Evolutionary conservation across 2,329 filamentous ascomycete genomes (phyloP), one percentile per base, ranked within the genome.

Genomic region (Meredithiella fracta): DNA sequence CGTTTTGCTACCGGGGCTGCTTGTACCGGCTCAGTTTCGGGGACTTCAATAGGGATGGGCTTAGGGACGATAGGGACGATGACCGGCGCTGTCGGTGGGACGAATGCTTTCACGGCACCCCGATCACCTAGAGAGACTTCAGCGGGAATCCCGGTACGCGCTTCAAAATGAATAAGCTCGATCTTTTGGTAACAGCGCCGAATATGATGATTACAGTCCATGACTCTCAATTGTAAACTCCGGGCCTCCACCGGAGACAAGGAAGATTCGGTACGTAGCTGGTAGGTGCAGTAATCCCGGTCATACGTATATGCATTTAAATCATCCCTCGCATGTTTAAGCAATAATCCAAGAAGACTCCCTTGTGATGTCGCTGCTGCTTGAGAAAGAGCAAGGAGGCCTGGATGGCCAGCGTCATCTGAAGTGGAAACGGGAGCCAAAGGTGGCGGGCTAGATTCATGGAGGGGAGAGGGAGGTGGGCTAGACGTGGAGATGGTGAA

Each of bases 201-300:
- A 50, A 73, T 70, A 60, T 72, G 69, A 58, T 74, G 72, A 22
- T 67, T 64, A 25, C 70, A 65, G 52, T 74, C 72, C 8, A 74
- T 61, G 5, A 65, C 62, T 17, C 72, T 70, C 54, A 73, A 63
- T 61, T 72, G 70, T 22, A 72, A 61, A 3, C 66, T 69, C 20
- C 72, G 67, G 1, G 60, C 61, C 61, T 74, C 72, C 56, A 69
- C 66, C 0, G 71, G 67, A 1, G 68, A 70, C 49, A 73, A 62
- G 51, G 67, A 64, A 3, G 61, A 58, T 4, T 62, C 61, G 1
- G 59, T 56, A 42, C 57, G 57, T 8, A 73, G 64, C 59, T 69
- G 66, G 17, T 66, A 62, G 7, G 61, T 61, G 59, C 69, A 72
- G 61, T 68, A 73, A n/a, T 69, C 66, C 3, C 70, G 58, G 57